phyloP scores from a whole-genome alignment of 75 land plant genomes.

The Adiantum capillusveneris region DNA sequence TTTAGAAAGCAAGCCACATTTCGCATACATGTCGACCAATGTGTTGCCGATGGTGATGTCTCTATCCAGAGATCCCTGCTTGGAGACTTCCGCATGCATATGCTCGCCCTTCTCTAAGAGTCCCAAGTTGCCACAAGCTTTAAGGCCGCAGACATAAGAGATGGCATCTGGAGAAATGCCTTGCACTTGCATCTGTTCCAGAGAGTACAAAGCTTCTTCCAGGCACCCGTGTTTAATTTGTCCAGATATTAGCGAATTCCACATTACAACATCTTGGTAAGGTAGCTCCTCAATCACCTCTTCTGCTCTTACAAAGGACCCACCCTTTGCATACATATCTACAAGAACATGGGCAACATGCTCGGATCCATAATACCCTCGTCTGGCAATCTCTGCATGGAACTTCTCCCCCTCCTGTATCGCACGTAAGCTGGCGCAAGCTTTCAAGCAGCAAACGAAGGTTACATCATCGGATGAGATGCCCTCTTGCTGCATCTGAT shows the following conservation, averaged over 20 bases:
- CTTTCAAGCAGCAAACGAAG: slow-evolving; percentile 43
- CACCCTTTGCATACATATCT: slow-evolving; percentile 68
- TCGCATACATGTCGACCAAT: slow-evolving; percentile 45
- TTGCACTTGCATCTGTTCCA: slow-evolving; percentile 40
- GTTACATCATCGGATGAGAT: slow-evolving; percentile 35
- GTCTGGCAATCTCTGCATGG: slow-evolving; percentile 33
- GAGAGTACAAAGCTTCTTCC: slow-evolving; percentile 35
- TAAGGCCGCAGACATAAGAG: slow-evolving; percentile 50
- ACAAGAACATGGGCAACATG: slow-evolving; percentile 48
- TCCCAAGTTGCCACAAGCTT: slow-evolving; percentile 50
- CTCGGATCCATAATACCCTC: neutral
- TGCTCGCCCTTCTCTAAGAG: slow-evolving; percentile 42
- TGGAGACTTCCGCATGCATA: slow-evolving; percentile 39
- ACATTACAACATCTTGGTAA: slow-evolving; percentile 46
- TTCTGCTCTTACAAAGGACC: slow-evolving; percentile 32
- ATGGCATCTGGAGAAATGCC: slow-evolving; percentile 40
- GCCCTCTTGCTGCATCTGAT: slow-evolving; percentile 41
- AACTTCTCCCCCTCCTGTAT: slow-evolving; percentile 35
- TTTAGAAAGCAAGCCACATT: slow-evolving; percentile 23
- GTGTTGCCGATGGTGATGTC: slow-evolving; percentile 27
- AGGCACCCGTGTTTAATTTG: slow-evolving; percentile 55
- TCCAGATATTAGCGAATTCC: slow-evolving; percentile 65
- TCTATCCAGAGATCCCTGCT: slow-evolving; percentile 22
- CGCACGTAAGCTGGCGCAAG: slow-evolving; percentile 40
- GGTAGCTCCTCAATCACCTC: slow-evolving; percentile 43